A percentile compares a stretch with the other conserved stretches of the same genome.
Evolutionary conservation across 306 rosid genomes (phyloP).

Genomic region (Albizia julibrissin): DNA sequence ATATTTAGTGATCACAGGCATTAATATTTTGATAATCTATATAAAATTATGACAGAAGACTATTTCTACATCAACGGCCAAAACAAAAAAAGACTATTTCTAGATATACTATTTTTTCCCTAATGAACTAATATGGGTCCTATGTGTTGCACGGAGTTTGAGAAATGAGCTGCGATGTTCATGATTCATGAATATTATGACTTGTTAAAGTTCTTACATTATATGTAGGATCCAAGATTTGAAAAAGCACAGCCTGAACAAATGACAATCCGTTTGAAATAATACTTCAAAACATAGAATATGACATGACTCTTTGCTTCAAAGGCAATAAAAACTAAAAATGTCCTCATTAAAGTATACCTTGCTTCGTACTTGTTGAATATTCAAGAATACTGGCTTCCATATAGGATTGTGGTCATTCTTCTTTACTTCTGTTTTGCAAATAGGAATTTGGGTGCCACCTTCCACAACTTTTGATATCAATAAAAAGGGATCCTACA

Average conservation of each 20-base stretch:
- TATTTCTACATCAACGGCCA: background rate
- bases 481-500: slow-evolving; percentile 76
- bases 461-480: slow-evolving; percentile 62
- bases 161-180: background rate
- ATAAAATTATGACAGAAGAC: slow-evolving; percentile 7
- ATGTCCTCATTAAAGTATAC: slow-evolving; percentile 40
- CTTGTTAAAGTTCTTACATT: background rate
- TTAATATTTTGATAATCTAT: background rate
- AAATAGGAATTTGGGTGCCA: slow-evolving; percentile 61
- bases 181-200: background rate
- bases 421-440: slow-evolving; percentile 80
- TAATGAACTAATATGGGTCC: background rate
- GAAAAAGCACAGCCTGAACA: slow-evolving; percentile 8
- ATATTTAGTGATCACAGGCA: background rate
- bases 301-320: slow-evolving; percentile 1
- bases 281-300: background rate
- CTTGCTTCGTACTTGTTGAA: slow-evolving; percentile 87
- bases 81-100: background rate
- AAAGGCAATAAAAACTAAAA: slow-evolving; percentile 17
- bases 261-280: background rate
- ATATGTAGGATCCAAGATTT: background rate
- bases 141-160: background rate
- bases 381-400: slow-evolving; percentile 68
- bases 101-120: background rate
- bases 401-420: slow-evolving; percentile 72